phyloP scores from a whole-genome alignment of 2,329 filamentous ascomycete genomes.

The Eurotiales sp. region DNA sequence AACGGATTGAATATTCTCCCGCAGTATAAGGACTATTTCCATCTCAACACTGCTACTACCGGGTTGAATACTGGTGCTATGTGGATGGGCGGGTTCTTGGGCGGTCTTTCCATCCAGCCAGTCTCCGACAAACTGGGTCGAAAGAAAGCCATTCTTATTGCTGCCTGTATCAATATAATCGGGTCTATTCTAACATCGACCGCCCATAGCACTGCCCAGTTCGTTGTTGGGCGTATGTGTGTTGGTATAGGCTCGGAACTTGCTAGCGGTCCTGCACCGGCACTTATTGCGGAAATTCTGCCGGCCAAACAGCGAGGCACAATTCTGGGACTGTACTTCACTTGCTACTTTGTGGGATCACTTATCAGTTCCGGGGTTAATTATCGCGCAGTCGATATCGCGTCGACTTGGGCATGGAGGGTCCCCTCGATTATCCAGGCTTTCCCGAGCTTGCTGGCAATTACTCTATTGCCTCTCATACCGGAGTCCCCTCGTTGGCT shows the following conservation, averaged over 20 bases:
- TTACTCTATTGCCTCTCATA: constrained; percentile 30
- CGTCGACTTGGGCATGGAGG: constrained; percentile 26
- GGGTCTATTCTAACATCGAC: background rate
- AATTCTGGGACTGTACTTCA: background rate
- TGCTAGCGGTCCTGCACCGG: background rate
- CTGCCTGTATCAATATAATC: background rate
- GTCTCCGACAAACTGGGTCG: background rate
- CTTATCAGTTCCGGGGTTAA: background rate
- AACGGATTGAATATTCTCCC: constrained; percentile 3
- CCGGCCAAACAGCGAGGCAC: background rate
- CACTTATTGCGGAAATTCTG: background rate
- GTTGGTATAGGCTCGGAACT: background rate
- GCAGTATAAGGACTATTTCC: background rate
- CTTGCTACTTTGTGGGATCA: background rate
- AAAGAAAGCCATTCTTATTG: background rate
- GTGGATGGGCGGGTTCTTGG: constrained; percentile 1
- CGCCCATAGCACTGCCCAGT: background rate
- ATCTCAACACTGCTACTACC: background rate
- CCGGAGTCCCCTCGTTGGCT: constrained; percentile 66
- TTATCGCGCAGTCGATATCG: background rate
- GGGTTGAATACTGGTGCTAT: background rate
- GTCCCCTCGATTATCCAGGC: constrained; percentile 17
- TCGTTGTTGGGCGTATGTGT: background rate
- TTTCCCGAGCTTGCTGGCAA: background rate
- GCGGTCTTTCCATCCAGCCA: background rate